Evolutionary conservation across 495 filamentous ascomycete genomes (phyloP).

Genomic region (Hypoxylon lienhwacheense): DNA sequence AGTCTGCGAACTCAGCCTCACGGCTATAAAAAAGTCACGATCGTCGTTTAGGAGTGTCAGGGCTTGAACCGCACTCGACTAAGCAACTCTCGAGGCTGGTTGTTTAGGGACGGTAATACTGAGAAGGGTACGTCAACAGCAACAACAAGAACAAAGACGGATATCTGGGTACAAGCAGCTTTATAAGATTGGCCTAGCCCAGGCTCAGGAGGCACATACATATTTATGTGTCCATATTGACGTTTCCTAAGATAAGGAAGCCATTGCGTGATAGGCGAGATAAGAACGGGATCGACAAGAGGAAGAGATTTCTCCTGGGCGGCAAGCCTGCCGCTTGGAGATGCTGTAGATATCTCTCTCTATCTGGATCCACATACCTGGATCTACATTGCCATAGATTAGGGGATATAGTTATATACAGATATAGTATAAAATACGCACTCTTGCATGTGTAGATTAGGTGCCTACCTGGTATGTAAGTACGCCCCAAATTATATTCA

Average conservation of each 20-base stretch:
- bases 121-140: too few species aligned
- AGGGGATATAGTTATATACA: too few species aligned
- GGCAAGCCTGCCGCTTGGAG: conserved; percentile 26
- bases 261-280: conserved; percentile 35
- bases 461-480: too few species aligned
- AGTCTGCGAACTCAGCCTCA: not conserved
- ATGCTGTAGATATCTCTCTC: conserved; percentile 25
- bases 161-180: conserved; percentile 9
- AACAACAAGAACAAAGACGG: conserved; percentile 20
- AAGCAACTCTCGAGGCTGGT: not conserved
- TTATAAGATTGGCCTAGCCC: conserved; percentile 26
- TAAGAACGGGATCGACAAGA: conserved; percentile 31
- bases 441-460: conserved; percentile 21
- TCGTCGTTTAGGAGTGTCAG: not conserved
- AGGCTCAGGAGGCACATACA: conserved; percentile 16
- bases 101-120: not conserved
- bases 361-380: conserved; percentile 25
- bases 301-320: conserved; percentile 21
- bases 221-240: conserved; percentile 27
- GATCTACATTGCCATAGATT: too few species aligned
- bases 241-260: conserved; percentile 29
- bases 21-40: not conserved
- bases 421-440: conserved; percentile 2
- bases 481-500: too few species aligned
- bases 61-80: not conserved